Conservation (phyloP, 345 rosid species). For the Populus davidiana region DNA sequence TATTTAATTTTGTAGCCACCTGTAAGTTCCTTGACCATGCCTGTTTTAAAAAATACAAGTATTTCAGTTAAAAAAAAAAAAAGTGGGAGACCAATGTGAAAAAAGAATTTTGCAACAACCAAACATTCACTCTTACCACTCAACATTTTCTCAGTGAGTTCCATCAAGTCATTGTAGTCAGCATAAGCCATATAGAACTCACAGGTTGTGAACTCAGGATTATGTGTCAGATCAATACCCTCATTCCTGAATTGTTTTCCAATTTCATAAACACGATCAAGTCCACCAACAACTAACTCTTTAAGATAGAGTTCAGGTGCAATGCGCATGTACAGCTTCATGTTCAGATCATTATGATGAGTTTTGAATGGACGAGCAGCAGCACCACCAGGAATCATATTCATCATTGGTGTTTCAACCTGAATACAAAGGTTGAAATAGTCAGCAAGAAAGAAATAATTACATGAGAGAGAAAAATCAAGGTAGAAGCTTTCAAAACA, state of each 20-base stretch:
- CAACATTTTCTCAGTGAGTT: conserved; percentile 76
- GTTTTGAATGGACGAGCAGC: conserved; percentile 95
- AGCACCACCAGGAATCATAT: conserved; percentile 98
- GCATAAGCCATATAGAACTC: conserved; percentile 99
- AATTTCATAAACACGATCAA: conserved; percentile 87
- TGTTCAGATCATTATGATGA: conserved; percentile 85
- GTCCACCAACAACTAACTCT: conserved; percentile 91
- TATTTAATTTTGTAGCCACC: conserved; percentile 87
- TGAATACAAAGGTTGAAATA: conserved; percentile 17
- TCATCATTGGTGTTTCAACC: conserved; percentile 99
- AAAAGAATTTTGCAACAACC: neutral
- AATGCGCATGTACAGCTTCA: conserved; percentile 89
- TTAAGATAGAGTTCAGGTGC: conserved; percentile 94
- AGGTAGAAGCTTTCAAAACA: neutral
- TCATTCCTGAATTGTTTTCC: conserved; percentile 98
- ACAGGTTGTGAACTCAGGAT: conserved; percentile 97
- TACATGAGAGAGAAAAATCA: neutral
- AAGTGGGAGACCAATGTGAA: neutral
- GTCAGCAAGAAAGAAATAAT: neutral
- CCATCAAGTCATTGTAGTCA: conserved; percentile 91
- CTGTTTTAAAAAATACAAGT: conserved; percentile 32
- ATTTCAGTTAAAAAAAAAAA: conserved; percentile 1
- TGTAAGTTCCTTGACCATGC: conserved; percentile 85
- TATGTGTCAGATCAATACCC: conserved; percentile 97
- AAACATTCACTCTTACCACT: conserved; percentile 51